Evolutionary conservation across 371 early-diverging fungal species (phyloP).

Genomic region (Capniomyces stellatus): DNA sequence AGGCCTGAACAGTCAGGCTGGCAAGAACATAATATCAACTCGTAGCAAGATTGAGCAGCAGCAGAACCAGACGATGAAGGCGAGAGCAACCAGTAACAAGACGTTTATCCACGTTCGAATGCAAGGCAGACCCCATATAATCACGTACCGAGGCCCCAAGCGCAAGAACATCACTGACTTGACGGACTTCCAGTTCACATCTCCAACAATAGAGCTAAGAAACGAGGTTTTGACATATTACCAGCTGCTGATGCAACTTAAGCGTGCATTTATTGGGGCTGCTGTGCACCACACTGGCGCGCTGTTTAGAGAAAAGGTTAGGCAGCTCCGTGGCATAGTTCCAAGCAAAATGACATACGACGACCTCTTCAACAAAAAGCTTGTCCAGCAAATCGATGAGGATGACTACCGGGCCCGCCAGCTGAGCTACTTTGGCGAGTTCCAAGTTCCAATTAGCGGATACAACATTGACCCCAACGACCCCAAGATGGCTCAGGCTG

Average conservation of each 20-base stretch:
- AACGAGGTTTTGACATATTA: slow-evolving; percentile 51
- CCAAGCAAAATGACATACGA: slow-evolving; percentile 16
- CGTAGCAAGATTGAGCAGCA: slow-evolving; percentile 15
- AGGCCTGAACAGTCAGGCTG: neutral
- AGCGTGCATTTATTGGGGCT: slow-evolving; percentile 39
- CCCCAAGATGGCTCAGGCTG: too few relatives aligned
- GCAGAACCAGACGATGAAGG: slow-evolving; percentile 33
- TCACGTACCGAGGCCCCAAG: slow-evolving; percentile 37
- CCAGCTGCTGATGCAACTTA: slow-evolving; percentile 39
- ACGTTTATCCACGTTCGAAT: slow-evolving; percentile 49
- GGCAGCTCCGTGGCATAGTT: slow-evolving; percentile 22
- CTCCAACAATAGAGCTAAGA: slow-evolving; percentile 46
- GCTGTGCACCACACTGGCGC: slow-evolving; percentile 43
- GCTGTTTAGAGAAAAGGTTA: slow-evolving; percentile 41
- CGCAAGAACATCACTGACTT: slow-evolving; percentile 40
- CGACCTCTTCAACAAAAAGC: neutral
- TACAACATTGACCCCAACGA: too few relatives aligned
- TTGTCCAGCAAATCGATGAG: slow-evolving; percentile 4
- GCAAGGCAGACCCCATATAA: slow-evolving; percentile 35
- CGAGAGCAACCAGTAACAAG: slow-evolving; percentile 37
- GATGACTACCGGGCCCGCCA: neutral
- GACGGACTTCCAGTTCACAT: slow-evolving; percentile 36
- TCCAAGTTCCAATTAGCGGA: too few relatives aligned
- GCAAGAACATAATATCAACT: too few relatives aligned
- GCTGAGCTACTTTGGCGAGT: too few relatives aligned